Conservation (phyloP, 2,329 filamentous ascomycete species). For the Penicillium sp. region DNA sequence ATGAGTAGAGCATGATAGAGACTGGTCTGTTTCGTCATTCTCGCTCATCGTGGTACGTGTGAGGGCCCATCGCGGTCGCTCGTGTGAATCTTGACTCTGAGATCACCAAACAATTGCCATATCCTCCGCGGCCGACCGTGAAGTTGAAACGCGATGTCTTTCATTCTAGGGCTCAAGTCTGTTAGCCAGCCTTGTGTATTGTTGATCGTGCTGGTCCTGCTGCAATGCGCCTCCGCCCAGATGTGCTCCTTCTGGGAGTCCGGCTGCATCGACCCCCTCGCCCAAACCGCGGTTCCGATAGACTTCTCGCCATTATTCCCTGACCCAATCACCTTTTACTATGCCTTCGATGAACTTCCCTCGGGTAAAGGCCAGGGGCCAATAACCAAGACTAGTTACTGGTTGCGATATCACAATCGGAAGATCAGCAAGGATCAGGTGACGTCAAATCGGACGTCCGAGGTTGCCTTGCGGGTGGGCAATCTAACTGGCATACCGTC, state of each 20-base stretch:
- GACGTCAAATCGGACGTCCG: conserved; percentile 41
- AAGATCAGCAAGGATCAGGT: conserved; percentile 34
- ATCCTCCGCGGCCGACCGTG: background rate
- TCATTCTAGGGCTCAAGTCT: conserved; percentile 15
- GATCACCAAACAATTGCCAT: background rate
- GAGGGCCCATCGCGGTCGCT: conserved; percentile 32
- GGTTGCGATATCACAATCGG: conserved; percentile 39
- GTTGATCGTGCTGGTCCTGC: conserved; percentile 25
- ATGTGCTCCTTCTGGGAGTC: conserved; percentile 42
- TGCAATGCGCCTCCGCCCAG: conserved; percentile 32
- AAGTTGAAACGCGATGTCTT: conserved; percentile 25
- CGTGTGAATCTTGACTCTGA: conserved; percentile 13
- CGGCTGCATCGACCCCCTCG: conserved; percentile 43
- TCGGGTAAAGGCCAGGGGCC: conserved; percentile 38
- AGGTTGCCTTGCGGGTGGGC: conserved; percentile 42
- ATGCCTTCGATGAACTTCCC: conserved; percentile 40
- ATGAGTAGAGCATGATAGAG: conserved; percentile 36
- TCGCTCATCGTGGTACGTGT: conserved; percentile 24
- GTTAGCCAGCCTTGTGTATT: conserved; percentile 24
- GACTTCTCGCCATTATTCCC: conserved; percentile 41
- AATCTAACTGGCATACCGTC: conserved; percentile 42
- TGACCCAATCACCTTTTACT: conserved; percentile 39
- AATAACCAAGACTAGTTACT: conserved; percentile 43
- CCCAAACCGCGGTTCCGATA: conserved; percentile 42
- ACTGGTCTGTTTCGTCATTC: conserved; percentile 18